Percentiles rank a stretch among this genome's conserved stretches.
Conservation (phyloP, 2,329 filamentous ascomycete species). For the Nothophaeocryptopus gaeumannii region DNA sequence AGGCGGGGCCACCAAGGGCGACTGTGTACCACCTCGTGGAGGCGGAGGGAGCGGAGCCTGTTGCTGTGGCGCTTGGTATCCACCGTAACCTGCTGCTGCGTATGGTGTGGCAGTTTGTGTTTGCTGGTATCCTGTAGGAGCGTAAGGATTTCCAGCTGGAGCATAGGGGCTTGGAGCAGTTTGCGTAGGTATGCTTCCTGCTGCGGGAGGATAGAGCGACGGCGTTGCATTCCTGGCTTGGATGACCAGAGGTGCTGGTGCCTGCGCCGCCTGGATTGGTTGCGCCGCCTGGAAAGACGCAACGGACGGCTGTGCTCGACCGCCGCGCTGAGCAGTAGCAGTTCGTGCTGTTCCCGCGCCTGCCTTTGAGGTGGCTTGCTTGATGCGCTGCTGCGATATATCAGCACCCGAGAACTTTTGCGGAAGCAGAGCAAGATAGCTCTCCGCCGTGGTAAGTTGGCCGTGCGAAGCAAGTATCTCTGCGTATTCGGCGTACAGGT, state of each 20-base stretch:
- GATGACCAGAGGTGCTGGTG: conserved; percentile 43
- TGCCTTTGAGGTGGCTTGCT: conserved; percentile 67
- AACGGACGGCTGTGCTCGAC: conserved; percentile 20
- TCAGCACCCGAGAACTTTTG: conserved; percentile 81
- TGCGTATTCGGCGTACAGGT: conserved; percentile 95
- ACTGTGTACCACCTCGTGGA: conserved; percentile 65
- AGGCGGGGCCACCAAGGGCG: conserved; percentile 62
- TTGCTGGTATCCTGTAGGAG: conserved; percentile 40
- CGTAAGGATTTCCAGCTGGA: conserved; percentile 32
- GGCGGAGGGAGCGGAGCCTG: conserved; percentile 54
- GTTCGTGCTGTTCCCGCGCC: conserved; percentile 34
- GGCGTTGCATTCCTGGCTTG: conserved; percentile 32
- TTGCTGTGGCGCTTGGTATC: conserved; percentile 45
- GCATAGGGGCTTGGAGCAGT: conserved; percentile 49
- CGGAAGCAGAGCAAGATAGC: conserved; percentile 86
- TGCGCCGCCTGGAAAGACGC: conserved; percentile 38
- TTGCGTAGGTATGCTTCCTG: conserved; percentile 13
- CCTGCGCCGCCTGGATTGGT: conserved; percentile 28
- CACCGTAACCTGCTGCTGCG: conserved; percentile 41
- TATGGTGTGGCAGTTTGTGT: conserved; percentile 43
- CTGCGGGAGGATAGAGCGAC: conserved; percentile 40
- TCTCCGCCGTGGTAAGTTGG: conserved; percentile 79
- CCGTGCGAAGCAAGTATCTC: conserved; percentile 91
- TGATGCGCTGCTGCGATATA: conserved; percentile 78
- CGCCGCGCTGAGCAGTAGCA: conserved; percentile 32